Conservation (phyloP, 2,329 filamentous ascomycete genomes). For the Myriangium duriaei region DNA sequence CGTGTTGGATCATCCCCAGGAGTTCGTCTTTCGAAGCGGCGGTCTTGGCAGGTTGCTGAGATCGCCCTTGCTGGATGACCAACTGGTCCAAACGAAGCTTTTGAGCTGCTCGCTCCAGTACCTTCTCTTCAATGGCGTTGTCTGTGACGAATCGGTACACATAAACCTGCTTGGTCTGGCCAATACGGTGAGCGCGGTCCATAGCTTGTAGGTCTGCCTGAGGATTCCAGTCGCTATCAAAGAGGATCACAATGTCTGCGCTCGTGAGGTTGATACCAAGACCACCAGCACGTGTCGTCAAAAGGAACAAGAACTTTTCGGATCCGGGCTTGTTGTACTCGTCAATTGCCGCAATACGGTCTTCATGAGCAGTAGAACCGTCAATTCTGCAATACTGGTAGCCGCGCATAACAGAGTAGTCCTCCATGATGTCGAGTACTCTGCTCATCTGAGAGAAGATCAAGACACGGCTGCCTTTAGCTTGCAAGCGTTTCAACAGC, state of each 20-base stretch:
- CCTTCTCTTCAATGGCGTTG: slow-evolving; percentile 97
- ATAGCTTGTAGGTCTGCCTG: slow-evolving; percentile 97
- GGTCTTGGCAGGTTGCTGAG: slow-evolving; percentile 79
- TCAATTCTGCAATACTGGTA: slow-evolving; percentile 97
- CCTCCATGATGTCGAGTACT: slow-evolving; percentile 89
- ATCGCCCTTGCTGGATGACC: slow-evolving; percentile 93
- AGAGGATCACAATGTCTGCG: slow-evolving; percentile 91
- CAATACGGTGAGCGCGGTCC: slow-evolving; percentile 96
- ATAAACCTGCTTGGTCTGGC: slow-evolving; percentile 93
- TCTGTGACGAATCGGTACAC: slow-evolving; percentile 97
- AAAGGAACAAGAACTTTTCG: slow-evolving; percentile 90
- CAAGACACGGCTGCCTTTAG: slow-evolving; percentile 83
- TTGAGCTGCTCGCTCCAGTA: slow-evolving; percentile 88
- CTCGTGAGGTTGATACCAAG: slow-evolving; percentile 92
- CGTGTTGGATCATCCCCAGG: slow-evolving; percentile 96
- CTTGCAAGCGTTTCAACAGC: slow-evolving; percentile 68
- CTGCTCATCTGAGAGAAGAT: slow-evolving; percentile 99
- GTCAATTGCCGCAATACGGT: slow-evolving; percentile 93
- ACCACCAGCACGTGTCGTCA: slow-evolving; percentile 91
- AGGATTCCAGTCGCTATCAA: slow-evolving; percentile 97
- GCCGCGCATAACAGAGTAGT: slow-evolving; percentile 92
- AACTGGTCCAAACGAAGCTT: slow-evolving; percentile 93
- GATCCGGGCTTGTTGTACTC: slow-evolving; percentile 95
- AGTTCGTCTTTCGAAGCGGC: slow-evolving; percentile 94
- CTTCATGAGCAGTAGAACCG: slow-evolving; percentile 90